Conservation (phyloP, 2,329 filamentous ascomycete genomes). For the Claviceps maximensis region DNA sequence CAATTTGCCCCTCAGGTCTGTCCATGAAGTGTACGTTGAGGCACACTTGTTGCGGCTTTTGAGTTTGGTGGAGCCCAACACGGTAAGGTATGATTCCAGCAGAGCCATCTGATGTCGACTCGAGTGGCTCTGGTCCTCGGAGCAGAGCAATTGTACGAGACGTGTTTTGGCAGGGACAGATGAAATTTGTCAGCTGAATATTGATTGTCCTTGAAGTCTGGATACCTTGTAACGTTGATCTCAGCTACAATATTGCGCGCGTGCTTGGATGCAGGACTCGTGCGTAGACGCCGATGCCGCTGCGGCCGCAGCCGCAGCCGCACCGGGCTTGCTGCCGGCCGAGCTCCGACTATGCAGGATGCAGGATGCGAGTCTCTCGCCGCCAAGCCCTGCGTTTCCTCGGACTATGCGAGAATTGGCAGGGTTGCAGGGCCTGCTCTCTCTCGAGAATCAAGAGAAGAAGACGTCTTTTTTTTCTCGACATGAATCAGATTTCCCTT, state of each 20-base stretch:
- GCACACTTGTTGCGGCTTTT: not conserved
- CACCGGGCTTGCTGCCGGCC: not conserved
- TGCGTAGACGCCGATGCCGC: too few relatives aligned
- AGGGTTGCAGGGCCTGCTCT: not conserved
- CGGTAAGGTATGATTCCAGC: not conserved
- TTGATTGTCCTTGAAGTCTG: not conserved
- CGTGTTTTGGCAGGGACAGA: not conserved
- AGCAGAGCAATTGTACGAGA: not conserved
- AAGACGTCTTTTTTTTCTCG: not conserved
- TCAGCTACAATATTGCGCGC: not conserved
- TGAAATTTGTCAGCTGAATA: not conserved
- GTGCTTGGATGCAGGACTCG: not conserved
- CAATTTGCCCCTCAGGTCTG: not conserved
- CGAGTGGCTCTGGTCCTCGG: not conserved
- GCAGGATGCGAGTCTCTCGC: not conserved
- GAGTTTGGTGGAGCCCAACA: not conserved
- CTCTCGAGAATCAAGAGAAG: not conserved
- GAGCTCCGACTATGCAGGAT: too few relatives aligned
- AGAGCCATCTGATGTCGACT: not conserved
- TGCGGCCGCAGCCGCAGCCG: too few relatives aligned
- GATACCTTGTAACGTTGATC: not conserved
- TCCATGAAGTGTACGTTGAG: not conserved
- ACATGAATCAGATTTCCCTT: not conserved
- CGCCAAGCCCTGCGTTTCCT: not conserved
- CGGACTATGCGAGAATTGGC: not conserved